phyloP scores from a whole-genome alignment of 805 yeast genomes.

The Wickerhamiella kazuoi region DNA sequence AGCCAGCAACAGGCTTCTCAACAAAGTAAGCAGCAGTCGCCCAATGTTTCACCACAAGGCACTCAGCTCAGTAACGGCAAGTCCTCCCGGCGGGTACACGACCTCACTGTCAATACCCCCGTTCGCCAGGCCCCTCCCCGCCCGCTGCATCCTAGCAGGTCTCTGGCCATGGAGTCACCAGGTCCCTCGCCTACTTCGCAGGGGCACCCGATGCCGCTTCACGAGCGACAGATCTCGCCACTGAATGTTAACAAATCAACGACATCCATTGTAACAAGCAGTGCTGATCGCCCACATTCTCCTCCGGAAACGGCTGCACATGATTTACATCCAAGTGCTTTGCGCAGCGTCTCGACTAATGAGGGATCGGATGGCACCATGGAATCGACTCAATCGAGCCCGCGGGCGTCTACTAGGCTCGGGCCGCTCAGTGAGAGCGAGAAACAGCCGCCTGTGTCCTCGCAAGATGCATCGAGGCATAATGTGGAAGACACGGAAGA shows the following conservation, averaged over 20 bases:
- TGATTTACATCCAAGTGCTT: too few relatives aligned
- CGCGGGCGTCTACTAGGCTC: too few relatives aligned
- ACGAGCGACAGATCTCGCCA: conserved; percentile 4
- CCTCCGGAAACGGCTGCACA: too few relatives aligned
- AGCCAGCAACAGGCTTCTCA: not conserved
- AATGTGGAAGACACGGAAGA: too few relatives aligned
- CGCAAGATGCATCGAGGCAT: too few relatives aligned
- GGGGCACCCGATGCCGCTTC: conserved; percentile 2
- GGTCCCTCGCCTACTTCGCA: not conserved
- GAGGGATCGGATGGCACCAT: too few relatives aligned
- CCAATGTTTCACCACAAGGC: too few relatives aligned
- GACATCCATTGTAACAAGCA: not conserved
- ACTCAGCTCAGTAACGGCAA: not conserved
- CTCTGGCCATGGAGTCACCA: not conserved
- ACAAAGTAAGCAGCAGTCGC: not conserved
- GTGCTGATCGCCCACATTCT: not conserved
- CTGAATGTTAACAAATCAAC: conserved; percentile 4
- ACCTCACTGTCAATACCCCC: not conserved
- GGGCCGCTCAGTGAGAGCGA: too few relatives aligned
- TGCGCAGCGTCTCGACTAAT: too few relatives aligned
- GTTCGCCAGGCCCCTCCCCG: not conserved
- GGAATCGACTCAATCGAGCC: too few relatives aligned
- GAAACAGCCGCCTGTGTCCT: too few relatives aligned
- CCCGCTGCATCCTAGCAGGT: not conserved
- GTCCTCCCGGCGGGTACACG: not conserved